phyloP scores from a whole-genome alignment of 495 filamentous ascomycete species.

The Penicillium atrosanguineum region DNA sequence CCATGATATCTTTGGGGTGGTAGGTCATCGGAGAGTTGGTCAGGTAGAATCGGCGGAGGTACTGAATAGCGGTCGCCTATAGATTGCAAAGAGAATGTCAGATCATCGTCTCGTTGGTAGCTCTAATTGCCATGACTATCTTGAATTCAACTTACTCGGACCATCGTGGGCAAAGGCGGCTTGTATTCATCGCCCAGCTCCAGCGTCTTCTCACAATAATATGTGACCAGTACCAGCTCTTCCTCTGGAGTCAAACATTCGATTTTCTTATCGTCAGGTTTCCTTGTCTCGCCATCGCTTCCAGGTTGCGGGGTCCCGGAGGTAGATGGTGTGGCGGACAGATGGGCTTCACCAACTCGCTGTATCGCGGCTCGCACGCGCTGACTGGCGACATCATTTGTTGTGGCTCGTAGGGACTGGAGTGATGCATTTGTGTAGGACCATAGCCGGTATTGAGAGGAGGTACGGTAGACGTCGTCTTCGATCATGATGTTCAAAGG shows the following conservation, averaged over 20 bases:
- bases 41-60: constrained; percentile 90
- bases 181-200: constrained; percentile 74
- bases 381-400: constrained; percentile 69
- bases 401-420: constrained; percentile 63
- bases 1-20: constrained; percentile 80
- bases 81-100: neutral
- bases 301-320: constrained; percentile 37
- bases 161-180: constrained; percentile 74
- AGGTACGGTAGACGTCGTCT: constrained; percentile 87
- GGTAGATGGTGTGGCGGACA: constrained; percentile 37
- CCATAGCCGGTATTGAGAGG: constrained; percentile 88
- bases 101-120: neutral
- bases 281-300: constrained; percentile 32
- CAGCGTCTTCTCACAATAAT: constrained; percentile 71
- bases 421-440: constrained; percentile 81
- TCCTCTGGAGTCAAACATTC: constrained; percentile 77
- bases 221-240: constrained; percentile 75
- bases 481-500: constrained; percentile 56
- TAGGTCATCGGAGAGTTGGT: constrained; percentile 94
- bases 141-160: constrained; percentile 53
- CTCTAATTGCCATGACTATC: neutral
- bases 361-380: constrained; percentile 65
- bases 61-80: constrained; percentile 86
- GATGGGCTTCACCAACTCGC: constrained; percentile 41
- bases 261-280: constrained; percentile 47